Evolutionary conservation across 192 early-diverging fungal genomes (phyloP), one percentile per base, ranked within the genome.

Genomic region (Dissophora globulifera): DNA sequence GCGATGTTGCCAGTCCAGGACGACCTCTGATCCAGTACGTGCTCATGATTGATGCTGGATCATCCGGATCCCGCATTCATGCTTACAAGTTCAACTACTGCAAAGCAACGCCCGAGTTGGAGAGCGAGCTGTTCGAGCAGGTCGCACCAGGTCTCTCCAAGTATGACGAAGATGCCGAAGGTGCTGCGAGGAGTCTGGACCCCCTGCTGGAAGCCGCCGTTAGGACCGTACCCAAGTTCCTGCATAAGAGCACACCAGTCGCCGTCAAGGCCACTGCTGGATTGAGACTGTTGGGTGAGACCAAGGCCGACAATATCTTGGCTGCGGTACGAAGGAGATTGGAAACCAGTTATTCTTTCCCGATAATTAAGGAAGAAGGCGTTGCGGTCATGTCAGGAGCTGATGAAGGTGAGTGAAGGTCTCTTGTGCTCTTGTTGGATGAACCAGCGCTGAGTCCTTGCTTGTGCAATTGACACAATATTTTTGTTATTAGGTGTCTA

Each of bases 231-330:
- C 94, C 95, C 25, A 52, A 76, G 55, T 75, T 86, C 27, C 65
- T 93, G 49, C 86, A 90, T 15, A 62, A 82, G 23, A 96, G 94
- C 76, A 98, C 95, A 12, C 96, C 96, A 0, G 76, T 99, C 58
- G 88, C 95, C 0, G 92, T 99, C 54, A 98, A 97, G 82, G 97
- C 97, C 5, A 99, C 97, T 0, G 97, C 97, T 3, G 97, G 97
- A 0, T 76, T 99, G 57, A 84, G 97, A 38, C 70, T 95, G 62
- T 82, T 96, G 58, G 92, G 92, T 9, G 69, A 79, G 1, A 81
- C 83, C 2, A 86, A 92, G 80, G 91, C 93, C 60, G 82, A 89
- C 19, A 71, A 62, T 15, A 96, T 99, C 54, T 75, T 99, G 22
- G 75, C 79, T 17, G 88, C 88, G 11, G 92, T 99, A 4, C 81